These are phyloP conservation scores for Salix brachista DNA, from an alignment of 345 rosid species.

Conservation along the genomic window DNA sequence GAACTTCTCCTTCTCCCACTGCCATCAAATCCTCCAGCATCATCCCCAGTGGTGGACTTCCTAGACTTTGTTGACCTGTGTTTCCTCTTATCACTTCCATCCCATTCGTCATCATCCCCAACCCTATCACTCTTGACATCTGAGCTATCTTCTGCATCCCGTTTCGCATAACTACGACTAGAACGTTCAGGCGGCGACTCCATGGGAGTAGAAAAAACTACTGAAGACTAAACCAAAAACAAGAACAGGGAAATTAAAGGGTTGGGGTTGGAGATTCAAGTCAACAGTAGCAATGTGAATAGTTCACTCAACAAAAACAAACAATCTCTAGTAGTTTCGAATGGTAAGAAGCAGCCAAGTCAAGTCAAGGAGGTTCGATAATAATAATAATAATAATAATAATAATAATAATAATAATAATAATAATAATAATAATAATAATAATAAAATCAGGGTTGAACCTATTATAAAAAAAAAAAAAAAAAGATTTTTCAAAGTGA, in stretches of 20 bases:
- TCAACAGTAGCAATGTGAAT: background rate
- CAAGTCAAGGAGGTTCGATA: background rate
- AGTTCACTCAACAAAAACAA: background rate
- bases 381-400: too few species aligned
- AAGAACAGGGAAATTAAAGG: background rate
- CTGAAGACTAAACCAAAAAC: background rate
- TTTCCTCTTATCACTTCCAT: slow-evolving; percentile 54
- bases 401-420: too few species aligned
- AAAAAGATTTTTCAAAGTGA: too few species aligned
- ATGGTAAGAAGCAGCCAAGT: background rate
- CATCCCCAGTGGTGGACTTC: slow-evolving; percentile 50
- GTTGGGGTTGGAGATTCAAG: background rate
- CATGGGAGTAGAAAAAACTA: slow-evolving; percentile 23
- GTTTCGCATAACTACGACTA: slow-evolving; percentile 38
- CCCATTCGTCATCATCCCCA: slow-evolving; percentile 59
- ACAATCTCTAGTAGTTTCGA: background rate
- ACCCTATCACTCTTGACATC: slow-evolving; percentile 43
- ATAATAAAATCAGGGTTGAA: background rate
- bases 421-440: background rate
- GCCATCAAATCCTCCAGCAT: slow-evolving; percentile 48
- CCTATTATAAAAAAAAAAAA: too few species aligned
- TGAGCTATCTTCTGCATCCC: slow-evolving; percentile 40
- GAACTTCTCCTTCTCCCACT: slow-evolving; percentile 54
- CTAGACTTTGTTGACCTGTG: slow-evolving; percentile 61
- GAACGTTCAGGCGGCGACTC: slow-evolving; percentile 65